phyloP scores from a whole-genome alignment of 768 basidiomycete species.

The Russula foetens region DNA sequence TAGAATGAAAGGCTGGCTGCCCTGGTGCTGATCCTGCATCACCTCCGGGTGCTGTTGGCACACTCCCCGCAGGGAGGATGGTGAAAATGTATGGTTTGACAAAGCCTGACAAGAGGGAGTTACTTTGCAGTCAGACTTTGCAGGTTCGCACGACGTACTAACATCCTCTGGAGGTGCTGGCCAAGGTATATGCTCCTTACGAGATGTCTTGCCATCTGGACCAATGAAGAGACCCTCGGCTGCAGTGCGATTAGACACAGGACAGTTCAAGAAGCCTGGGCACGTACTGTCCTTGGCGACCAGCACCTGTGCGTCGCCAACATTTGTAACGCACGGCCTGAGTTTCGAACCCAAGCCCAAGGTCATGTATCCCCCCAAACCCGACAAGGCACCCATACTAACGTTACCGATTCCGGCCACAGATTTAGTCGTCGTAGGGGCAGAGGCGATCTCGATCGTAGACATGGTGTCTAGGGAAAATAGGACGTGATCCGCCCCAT shows the following conservation, averaged over 20 bases:
- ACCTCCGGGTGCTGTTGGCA: constrained; percentile 29
- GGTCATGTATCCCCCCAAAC: constrained; percentile 80
- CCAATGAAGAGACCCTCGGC: constrained; percentile 65
- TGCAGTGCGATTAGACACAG: constrained; percentile 25
- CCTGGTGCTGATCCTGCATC: constrained; percentile 23
- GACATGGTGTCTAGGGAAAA: constrained; percentile 57
- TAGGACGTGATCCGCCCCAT: constrained; percentile 72
- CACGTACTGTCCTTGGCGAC: constrained; percentile 73
- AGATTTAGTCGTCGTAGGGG: constrained; percentile 28
- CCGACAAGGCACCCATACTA: constrained; percentile 70
- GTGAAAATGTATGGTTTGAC: constrained; percentile 74
- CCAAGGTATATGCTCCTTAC: constrained; percentile 54
- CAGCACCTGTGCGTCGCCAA: constrained; percentile 55
- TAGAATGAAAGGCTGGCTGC: constrained; percentile 37
- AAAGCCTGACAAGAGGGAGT: constrained; percentile 38
- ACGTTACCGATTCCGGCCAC: constrained; percentile 38
- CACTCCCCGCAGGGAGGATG: constrained; percentile 60
- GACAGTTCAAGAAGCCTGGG: neutral
- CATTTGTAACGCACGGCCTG: constrained; percentile 51
- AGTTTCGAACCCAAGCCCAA: constrained; percentile 68
- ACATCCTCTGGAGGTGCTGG: constrained; percentile 77
- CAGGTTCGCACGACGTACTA: constrained; percentile 31
- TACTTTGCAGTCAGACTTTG: constrained; percentile 1
- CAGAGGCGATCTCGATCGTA: constrained; percentile 42
- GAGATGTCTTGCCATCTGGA: constrained; percentile 45